Evolutionary conservation across 768 basidiomycete species (phyloP).

Genomic region (Hemileccinum rubropunctum): DNA sequence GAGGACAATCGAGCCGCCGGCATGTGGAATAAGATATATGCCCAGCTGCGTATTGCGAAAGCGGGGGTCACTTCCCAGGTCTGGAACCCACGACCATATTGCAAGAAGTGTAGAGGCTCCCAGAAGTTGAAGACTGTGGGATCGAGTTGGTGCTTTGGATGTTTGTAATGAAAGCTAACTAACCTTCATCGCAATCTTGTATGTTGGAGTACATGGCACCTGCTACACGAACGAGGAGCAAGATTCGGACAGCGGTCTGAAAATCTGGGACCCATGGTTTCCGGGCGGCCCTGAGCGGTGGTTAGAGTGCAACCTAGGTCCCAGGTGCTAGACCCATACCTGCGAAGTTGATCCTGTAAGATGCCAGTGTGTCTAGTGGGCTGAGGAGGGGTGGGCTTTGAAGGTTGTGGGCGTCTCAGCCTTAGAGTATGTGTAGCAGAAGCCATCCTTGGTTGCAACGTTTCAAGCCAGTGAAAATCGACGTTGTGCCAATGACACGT

Average conservation of each 20-base stretch:
- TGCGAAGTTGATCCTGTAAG: constrained; percentile 77
- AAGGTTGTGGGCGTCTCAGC: constrained; percentile 43
- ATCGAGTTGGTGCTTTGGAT: not conserved
- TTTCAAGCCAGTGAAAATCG: not conserved
- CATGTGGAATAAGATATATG: constrained; percentile 84
- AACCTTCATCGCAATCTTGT: constrained; percentile 96
- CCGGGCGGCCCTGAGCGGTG: constrained; percentile 51
- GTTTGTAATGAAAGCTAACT: not conserved
- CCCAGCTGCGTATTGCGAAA: constrained; percentile 93
- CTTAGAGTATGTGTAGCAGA: constrained; percentile 49
- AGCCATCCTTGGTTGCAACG: constrained; percentile 29
- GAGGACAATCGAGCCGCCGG: constrained; percentile 60
- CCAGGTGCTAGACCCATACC: constrained; percentile 37
- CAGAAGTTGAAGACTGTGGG: constrained; percentile 98
- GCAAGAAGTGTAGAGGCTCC: constrained; percentile 95
- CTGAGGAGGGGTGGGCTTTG: constrained; percentile 25
- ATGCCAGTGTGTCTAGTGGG: constrained; percentile 60
- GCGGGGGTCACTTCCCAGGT: constrained; percentile 96
- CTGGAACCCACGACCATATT: constrained; percentile 86
- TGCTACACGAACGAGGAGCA: constrained; percentile 75
- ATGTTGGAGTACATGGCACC: constrained; percentile 96
- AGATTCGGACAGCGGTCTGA: constrained; percentile 76
- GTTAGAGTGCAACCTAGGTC: constrained; percentile 8
- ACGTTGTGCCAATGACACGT: no score
- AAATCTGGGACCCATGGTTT: constrained; percentile 87